Evolutionary conservation across 805 yeast genomes (phyloP).

Genomic region (Saturnispora ahearnii): DNA sequence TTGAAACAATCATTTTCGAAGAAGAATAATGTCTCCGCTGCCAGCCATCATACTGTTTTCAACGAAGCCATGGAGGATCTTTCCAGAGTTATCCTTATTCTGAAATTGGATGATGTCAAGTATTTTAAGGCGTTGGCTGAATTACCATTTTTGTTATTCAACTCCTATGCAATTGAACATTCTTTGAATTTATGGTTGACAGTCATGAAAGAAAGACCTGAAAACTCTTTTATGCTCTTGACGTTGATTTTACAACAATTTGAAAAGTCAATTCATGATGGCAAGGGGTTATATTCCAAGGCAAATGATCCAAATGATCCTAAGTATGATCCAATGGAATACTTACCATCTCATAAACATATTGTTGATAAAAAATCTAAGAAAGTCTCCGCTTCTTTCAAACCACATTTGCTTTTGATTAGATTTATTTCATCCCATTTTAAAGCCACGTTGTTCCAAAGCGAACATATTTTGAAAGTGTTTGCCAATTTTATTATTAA

Average conservation of each 20-base stretch:
- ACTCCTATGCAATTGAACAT: constrained; percentile 47
- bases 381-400: constrained; percentile 37
- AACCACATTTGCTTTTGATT: constrained; percentile 64
- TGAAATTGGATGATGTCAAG: constrained; percentile 35
- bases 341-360: constrained; percentile 70
- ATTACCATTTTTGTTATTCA: constrained; percentile 64
- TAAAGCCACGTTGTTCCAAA: constrained; percentile 67
- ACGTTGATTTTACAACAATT: constrained; percentile 63
- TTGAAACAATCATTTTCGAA: constrained; percentile 7
- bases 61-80: constrained; percentile 34
- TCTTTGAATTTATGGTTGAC: constrained; percentile 78
- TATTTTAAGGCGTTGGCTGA: constrained; percentile 44
- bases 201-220: constrained; percentile 57
- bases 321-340: constrained; percentile 72
- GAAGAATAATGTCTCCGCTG: background rate
- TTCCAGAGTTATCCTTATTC: constrained; percentile 33
- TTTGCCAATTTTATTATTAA: constrained; percentile 53
- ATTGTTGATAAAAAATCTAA: constrained; percentile 45
- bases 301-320: constrained; percentile 47
- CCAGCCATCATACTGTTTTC: constrained; percentile 24
- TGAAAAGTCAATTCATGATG: constrained; percentile 52
- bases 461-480: constrained; percentile 57
- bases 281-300: constrained; percentile 57
- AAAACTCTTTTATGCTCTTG: constrained; percentile 48
- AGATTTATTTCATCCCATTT: constrained; percentile 65